Percentiles rank a stretch among this genome's conserved stretches.
Conservation (phyloP, 345 rosid species). For the Cardamine occulta region DNA sequence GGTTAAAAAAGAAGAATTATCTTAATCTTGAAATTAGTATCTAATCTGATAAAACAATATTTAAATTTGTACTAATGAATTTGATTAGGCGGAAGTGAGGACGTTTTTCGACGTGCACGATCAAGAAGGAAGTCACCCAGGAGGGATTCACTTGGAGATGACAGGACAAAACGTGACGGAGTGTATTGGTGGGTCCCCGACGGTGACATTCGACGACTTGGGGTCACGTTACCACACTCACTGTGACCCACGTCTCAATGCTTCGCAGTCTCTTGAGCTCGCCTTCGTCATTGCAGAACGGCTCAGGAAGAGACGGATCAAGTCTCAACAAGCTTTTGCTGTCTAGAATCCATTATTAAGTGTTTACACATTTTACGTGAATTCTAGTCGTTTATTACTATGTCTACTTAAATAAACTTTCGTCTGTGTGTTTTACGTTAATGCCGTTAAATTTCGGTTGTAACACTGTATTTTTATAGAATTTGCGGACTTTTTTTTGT, state of each 20-base stretch:
- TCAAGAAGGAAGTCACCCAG: not conserved
- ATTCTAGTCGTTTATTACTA: not conserved
- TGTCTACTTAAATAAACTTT: not conserved
- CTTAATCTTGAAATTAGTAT: not conserved
- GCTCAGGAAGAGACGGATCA: slow-evolving; percentile 1
- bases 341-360: not conserved
- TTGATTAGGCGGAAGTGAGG: not conserved
- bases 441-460: not conserved
- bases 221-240: not conserved
- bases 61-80: not conserved
- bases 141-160: not conserved
- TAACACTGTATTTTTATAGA: not conserved
- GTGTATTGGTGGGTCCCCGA: not conserved
- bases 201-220: not conserved
- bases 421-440: not conserved
- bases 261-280: not conserved
- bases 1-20: not conserved
- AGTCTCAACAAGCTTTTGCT: not conserved
- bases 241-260: not conserved
- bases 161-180: not conserved
- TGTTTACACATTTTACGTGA: not conserved
- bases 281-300: not conserved
- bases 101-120: not conserved
- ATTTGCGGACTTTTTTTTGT: no score
- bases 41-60: no score